Conservation (phyloP, 1,139 yeast species). For the Yamadazyma songkhlaensis region DNA sequence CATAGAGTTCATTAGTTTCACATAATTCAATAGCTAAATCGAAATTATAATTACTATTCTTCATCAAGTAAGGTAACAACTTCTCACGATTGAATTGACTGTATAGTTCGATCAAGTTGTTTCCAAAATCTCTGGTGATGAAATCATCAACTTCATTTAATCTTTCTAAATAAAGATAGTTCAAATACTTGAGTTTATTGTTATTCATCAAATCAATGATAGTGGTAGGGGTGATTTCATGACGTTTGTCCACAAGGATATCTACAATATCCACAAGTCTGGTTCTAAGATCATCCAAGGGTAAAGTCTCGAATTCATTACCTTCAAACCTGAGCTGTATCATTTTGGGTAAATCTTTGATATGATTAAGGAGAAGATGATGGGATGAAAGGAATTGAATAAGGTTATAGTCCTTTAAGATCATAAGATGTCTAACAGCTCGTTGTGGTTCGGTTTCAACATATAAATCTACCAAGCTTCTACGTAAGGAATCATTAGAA, state of each 20-base stretch:
- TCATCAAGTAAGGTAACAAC: constrained; percentile 49
- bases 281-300: constrained; percentile 41
- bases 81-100: constrained; percentile 55
- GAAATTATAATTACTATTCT: constrained; percentile 59
- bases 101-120: constrained; percentile 62
- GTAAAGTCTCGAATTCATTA: constrained; percentile 29
- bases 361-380: constrained; percentile 57
- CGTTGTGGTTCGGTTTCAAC: constrained; percentile 55
- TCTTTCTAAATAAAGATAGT: constrained; percentile 59
- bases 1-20: constrained; percentile 46
- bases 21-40: constrained; percentile 67
- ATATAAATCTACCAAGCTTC: constrained; percentile 55
- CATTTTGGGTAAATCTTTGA: constrained; percentile 50
- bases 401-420: constrained; percentile 52
- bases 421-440: constrained; percentile 64
- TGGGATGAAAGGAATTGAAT: constrained; percentile 56
- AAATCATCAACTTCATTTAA: constrained; percentile 54
- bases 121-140: constrained; percentile 55
- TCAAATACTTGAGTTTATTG: constrained; percentile 47
- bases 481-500: constrained; percentile 30
- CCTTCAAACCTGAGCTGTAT: constrained; percentile 42
- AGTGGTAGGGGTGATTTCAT: constrained; percentile 54
- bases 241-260: constrained; percentile 61
- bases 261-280: constrained; percentile 46
- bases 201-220: constrained; percentile 49